Evolutionary conservation across 176 grass and related monocot species (phyloP).

Genomic region (Chrysopogon serrulatus): DNA sequence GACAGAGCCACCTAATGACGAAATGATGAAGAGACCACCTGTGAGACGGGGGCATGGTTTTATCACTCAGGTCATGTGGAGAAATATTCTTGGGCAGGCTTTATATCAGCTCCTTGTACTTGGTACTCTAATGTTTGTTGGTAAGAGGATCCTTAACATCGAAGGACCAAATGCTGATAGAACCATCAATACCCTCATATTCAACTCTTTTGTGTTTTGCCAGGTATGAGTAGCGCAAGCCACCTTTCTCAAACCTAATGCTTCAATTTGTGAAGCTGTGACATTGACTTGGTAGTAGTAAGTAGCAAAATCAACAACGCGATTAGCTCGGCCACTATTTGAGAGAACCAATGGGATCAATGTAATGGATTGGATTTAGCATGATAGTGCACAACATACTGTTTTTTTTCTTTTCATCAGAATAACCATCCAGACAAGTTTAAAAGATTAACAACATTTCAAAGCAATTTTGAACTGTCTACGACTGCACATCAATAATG

Average conservation of each 20-base stretch:
- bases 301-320: not conserved
- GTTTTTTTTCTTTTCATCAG: not conserved
- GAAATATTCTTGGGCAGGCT: conserved; percentile 88
- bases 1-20: conserved; percentile 72
- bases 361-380: not conserved
- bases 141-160: conserved; percentile 57
- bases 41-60: conserved; percentile 59
- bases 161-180: conserved; percentile 47
- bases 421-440: not conserved
- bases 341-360: not conserved
- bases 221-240: conserved; percentile 45
- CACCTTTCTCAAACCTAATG: not conserved
- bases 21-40: conserved; percentile 68
- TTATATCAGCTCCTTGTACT: conserved; percentile 80
- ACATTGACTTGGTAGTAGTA: not conserved
- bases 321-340: not conserved
- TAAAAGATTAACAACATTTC: not conserved
- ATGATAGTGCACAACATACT: not conserved
- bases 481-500: not conserved
- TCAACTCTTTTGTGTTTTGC: conserved; percentile 94
- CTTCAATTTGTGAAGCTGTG: not conserved
- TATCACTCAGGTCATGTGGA: conserved; percentile 84
- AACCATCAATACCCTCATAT: conserved; percentile 81
- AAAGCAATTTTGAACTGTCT: not conserved
- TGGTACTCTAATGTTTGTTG: conserved; percentile 64